Evolutionary conservation across 75 land plant genomes (phyloP).

Genomic region (Chamaecyparis obtusa): DNA sequence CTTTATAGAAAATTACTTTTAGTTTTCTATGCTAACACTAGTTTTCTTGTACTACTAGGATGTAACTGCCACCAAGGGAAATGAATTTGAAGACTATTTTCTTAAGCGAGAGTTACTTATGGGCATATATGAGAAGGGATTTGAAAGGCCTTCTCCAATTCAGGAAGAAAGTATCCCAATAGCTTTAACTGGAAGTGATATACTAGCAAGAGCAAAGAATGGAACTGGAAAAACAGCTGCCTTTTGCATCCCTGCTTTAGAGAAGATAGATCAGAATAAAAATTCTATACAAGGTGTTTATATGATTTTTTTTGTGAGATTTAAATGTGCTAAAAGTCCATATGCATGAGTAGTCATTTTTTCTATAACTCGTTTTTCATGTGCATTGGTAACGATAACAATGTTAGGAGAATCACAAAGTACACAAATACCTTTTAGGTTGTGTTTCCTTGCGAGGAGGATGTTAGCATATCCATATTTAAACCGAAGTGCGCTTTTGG

Average conservation of each 20-base stretch:
- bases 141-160: constrained; percentile 46
- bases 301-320: background rate
- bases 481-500: background rate
- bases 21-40: background rate
- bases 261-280: constrained; percentile 36
- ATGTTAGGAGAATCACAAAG: no score
- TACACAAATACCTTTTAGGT: no score
- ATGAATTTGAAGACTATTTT: constrained; percentile 42
- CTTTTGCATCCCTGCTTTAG: constrained; percentile 50
- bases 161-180: constrained; percentile 48
- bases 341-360: no score
- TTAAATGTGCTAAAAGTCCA: background rate
- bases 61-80: constrained; percentile 44
- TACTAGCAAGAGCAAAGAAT: constrained; percentile 45
- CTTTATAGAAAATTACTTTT: background rate
- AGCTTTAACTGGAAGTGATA: constrained; percentile 41
- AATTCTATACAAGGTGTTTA: constrained; percentile 37
- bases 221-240: constrained; percentile 53
- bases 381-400: no score
- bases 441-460: no score
- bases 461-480: no score
- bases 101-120: constrained; percentile 39
- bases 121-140: constrained; percentile 47
- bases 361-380: no score
- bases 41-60: constrained; percentile 18